These are phyloP conservation scores for Austroboletus eburneus DNA, from an alignment of 768 basidiomycete species.

Conservation along the genomic window DNA sequence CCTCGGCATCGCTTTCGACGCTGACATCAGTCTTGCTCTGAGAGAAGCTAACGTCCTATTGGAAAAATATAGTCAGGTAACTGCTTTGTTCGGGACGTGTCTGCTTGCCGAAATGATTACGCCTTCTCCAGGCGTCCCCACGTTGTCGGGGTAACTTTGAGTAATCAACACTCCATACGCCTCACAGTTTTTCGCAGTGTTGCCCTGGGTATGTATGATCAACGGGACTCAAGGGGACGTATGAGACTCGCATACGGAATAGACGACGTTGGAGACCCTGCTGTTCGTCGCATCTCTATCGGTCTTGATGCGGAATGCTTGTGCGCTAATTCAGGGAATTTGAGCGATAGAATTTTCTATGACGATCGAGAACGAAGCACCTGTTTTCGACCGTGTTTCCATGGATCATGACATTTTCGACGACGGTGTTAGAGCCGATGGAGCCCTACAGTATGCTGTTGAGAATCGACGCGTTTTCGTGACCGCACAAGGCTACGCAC, in stretches of 20 bases:
- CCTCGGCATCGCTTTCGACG: constrained; percentile 40
- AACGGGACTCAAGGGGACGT: not conserved
- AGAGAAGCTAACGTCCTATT: constrained; percentile 48
- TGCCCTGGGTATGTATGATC: constrained; percentile 34
- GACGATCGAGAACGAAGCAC: constrained; percentile 22
- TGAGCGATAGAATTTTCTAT: no score
- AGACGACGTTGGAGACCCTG: constrained; percentile 47
- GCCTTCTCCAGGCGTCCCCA: constrained; percentile 54
- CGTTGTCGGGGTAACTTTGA: constrained; percentile 53
- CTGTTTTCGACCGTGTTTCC: constrained; percentile 55
- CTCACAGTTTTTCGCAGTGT: constrained; percentile 46
- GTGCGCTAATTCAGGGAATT: no score
- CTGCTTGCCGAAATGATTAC: constrained; percentile 51
- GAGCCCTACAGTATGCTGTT: constrained; percentile 42
- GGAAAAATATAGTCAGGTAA: not conserved
- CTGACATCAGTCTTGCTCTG: constrained; percentile 38
- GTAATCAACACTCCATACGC: constrained; percentile 58
- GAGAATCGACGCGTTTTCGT: not conserved
- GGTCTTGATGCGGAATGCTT: constrained; percentile 56
- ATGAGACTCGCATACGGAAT: constrained; percentile 33
- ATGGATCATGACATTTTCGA: constrained; percentile 44
- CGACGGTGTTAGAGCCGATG: constrained; percentile 41
- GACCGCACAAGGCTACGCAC: constrained; percentile 12
- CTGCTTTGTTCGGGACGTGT: not conserved
- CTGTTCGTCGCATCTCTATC: constrained; percentile 41